Percentiles rank a stretch among this genome's conserved stretches.
phyloP scores from a whole-genome alignment of 805 yeast species.

The Spathaspora girioi region DNA sequence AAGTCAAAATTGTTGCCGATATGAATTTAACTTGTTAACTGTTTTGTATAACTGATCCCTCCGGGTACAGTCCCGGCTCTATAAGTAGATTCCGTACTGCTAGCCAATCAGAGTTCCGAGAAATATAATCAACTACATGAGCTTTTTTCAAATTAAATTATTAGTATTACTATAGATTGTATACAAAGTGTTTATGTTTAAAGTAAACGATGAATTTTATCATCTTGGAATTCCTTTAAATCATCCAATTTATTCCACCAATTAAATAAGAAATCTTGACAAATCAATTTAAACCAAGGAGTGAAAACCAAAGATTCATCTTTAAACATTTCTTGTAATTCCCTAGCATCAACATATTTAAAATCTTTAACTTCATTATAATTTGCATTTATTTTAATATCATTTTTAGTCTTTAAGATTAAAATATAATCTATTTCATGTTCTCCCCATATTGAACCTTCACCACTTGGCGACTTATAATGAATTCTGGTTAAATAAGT shows the following conservation, averaged over 20 bases:
- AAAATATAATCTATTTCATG: slow-evolving; percentile 96
- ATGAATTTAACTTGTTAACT: too few species aligned
- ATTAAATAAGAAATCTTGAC: slow-evolving; percentile 82
- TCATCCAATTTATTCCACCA: slow-evolving; percentile 87
- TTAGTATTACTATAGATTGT: neutral
- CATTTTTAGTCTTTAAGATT: slow-evolving; percentile 57
- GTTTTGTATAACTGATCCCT: too few species aligned
- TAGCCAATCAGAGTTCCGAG: too few species aligned
- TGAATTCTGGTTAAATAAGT: slow-evolving; percentile 90
- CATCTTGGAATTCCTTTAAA: slow-evolving; percentile 47
- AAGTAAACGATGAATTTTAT: slow-evolving; percentile 48
- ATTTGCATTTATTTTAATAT: slow-evolving; percentile 60
- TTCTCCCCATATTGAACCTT: slow-evolving; percentile 79
- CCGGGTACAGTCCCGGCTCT: too few species aligned
- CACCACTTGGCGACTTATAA: slow-evolving; percentile 79
- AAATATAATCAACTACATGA: too few species aligned
- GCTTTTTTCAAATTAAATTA: too few species aligned
- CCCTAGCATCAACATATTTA: slow-evolving; percentile 65
- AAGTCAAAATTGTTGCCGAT: too few species aligned
- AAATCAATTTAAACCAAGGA: slow-evolving; percentile 97
- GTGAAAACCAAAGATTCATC: slow-evolving; percentile 73
- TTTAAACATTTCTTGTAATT: slow-evolving; percentile 72
- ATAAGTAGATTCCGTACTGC: too few species aligned
- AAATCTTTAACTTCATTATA: slow-evolving; percentile 73
- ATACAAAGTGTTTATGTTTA: slow-evolving; percentile 11